Percentiles rank a stretch among this genome's conserved stretches.
These are phyloP conservation scores for Hondaea fermentalgiana DNA, from an alignment of 108 stramenopile genomes.

Conservation along the genomic window DNA sequence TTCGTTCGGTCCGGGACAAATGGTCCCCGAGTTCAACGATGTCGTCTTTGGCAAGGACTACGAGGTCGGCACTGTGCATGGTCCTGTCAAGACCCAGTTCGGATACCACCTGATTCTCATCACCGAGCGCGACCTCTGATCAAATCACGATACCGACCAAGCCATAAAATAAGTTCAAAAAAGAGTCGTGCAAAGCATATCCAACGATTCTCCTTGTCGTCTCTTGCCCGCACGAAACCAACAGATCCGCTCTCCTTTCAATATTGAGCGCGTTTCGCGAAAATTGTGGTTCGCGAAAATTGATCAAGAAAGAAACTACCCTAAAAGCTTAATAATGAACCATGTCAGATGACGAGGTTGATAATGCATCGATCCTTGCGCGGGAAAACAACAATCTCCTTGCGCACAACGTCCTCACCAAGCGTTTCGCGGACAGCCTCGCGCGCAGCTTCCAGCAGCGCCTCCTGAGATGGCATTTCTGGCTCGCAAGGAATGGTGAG, in stretches of 20 bases:
- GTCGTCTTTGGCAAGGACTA: background rate
- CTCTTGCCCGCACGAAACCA: no score
- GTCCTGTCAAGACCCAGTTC: conserved; percentile 25
- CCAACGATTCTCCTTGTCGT: no score
- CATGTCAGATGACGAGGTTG: background rate
- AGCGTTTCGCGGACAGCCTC: background rate
- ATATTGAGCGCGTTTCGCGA: no score
- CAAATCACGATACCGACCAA: background rate
- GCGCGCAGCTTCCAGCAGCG: background rate
- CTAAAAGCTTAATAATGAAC: no score
- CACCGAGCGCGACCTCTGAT: background rate
- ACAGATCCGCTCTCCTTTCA: no score
- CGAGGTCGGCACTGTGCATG: conserved; percentile 17
- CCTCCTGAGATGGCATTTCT: background rate
- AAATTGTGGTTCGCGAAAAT: no score
- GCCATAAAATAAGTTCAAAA: no score
- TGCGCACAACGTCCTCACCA: background rate
- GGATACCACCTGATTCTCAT: conserved; percentile 23
- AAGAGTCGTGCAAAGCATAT: no score
- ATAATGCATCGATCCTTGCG: background rate
- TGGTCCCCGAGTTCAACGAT: conserved; percentile 25
- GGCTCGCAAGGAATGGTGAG: conserved; percentile 76
- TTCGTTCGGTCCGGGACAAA: conserved; percentile 17
- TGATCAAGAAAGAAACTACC: no score
- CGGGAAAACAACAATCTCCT: background rate